Evolutionary conservation across 2,329 filamentous ascomycete genomes (phyloP), one percentile per base, ranked within the genome.

Genomic region (Epichloe aotearoae): DNA sequence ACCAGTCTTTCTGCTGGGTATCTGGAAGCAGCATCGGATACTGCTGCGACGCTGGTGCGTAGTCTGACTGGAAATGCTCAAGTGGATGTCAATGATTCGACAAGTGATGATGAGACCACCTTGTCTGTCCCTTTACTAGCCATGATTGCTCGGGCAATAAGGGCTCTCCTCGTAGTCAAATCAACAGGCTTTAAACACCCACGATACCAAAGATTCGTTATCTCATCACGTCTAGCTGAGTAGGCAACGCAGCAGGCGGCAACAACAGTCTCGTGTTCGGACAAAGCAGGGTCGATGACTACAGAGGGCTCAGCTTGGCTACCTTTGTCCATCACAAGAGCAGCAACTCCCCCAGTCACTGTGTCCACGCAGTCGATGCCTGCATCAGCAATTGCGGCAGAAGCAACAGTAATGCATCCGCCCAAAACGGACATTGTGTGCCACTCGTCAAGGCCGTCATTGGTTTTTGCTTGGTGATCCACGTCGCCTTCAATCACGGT

Each of bases 311-410:
- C 54, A 19, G 62, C 62, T 20, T 62, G 58, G 26, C 59, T 57
- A 47, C 64, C 58, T 53, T 63, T 61, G 2, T 58, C 55, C 56
- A 66, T 64, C 14, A 93, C 82, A 46, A 95, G 67, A 4, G 88
- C 91, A 33, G 91, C 89, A 40, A 97, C 88, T 30, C 93, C 93
- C 93, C 90, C 93, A 33, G 86, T 80, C 17, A 96, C 84, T 34
- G 91, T 78, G 69, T 96, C 93, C 46, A 97, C 83, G 63, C 89
- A 96, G 64, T 98, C 93, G 54, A 98, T 96, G 8, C 89, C 89
- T 1, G 93, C 93, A 69, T 98, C 93, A 3, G 86, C 86, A 62
- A 98, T 82, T 14, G 93, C 93, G 10, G 91, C 91, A 50, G 89
- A 90, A 10, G 91, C 88, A 50, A 94, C 91, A 0, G 89, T 97